phyloP scores from a whole-genome alignment of 2,329 filamentous ascomycete species.

The Pseudocercospora macadamiae region DNA sequence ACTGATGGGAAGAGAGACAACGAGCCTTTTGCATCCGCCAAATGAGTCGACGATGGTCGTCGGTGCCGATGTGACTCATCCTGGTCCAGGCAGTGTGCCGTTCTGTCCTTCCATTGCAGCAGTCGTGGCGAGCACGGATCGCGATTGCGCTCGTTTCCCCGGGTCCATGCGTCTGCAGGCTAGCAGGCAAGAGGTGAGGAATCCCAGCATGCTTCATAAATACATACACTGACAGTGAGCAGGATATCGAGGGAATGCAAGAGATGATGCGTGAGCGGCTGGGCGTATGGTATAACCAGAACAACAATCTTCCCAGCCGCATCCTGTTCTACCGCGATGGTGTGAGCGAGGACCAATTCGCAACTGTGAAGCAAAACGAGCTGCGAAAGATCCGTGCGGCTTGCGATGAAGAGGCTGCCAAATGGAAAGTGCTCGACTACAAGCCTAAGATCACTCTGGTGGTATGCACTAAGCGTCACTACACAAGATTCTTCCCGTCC shows the following conservation, averaged over 20 bases:
- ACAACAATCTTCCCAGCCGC: conserved; percentile 8
- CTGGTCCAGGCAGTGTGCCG: conserved; percentile 27
- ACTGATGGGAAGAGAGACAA: no score
- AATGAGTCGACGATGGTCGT: conserved; percentile 43
- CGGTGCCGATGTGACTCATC: conserved; percentile 49
- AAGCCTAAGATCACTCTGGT: conserved; percentile 22
- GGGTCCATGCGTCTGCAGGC: conserved; percentile 42
- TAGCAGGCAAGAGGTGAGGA: conserved; percentile 32
- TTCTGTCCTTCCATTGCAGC: conserved; percentile 19
- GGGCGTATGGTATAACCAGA: conserved; percentile 18
- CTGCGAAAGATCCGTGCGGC: conserved; percentile 10
- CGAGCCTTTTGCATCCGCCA: no score
- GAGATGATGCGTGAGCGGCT: conserved; percentile 37
- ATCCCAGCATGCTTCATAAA: no score
- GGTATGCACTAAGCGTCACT: conserved; percentile 46
- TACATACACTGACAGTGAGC: no score
- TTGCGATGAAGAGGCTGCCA: not conserved
- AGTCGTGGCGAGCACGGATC: conserved; percentile 21
- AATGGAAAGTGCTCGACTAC: not conserved
- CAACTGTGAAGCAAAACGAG: conserved; percentile 6
- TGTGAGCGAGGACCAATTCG: conserved; percentile 40
- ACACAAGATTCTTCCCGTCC: conserved; percentile 48
- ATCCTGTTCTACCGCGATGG: conserved; percentile 44
- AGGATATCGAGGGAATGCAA: conserved; percentile 33
- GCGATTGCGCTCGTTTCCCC: conserved; percentile 33